Percentiles rank a stretch among this genome's conserved stretches.
Evolutionary conservation across 495 filamentous ascomycete species (phyloP).

Genomic region (Podospora bellae-mahoneyi): DNA sequence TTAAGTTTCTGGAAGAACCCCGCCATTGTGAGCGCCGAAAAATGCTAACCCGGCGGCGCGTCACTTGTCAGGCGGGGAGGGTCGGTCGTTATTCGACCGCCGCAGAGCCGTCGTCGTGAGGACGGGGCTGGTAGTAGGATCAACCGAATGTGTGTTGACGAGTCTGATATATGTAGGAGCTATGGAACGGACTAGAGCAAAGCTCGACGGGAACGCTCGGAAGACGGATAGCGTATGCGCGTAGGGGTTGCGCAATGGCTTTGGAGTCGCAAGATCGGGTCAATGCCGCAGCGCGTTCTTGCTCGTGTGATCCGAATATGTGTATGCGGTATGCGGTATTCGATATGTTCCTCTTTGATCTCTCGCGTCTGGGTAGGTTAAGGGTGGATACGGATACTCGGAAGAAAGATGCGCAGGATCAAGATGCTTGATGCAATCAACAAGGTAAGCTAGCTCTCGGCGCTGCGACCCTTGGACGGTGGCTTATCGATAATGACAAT

Average conservation of each 20-base stretch:
- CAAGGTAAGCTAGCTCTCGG: not conserved
- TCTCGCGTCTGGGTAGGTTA: not conserved
- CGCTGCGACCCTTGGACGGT: not conserved
- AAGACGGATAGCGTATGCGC: constrained; percentile 8
- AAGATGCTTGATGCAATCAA: not conserved
- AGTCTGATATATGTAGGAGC: not conserved
- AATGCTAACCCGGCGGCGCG: constrained; percentile 17
- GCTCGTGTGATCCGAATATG: not conserved
- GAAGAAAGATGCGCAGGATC: not conserved
- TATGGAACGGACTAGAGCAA: not conserved
- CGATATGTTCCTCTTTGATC: not conserved
- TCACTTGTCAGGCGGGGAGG: constrained; percentile 19
- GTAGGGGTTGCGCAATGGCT: constrained; percentile 13
- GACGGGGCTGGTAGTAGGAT: not conserved
- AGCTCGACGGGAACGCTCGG: not conserved
- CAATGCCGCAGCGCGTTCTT: not conserved
- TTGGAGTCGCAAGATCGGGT: not conserved
- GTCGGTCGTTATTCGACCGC: constrained; percentile 8
- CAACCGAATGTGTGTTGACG: not conserved
- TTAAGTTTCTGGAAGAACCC: constrained; percentile 47
- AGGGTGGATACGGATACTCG: not conserved
- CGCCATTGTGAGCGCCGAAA: constrained; percentile 37
- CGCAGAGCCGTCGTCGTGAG: not conserved
- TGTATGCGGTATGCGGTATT: not conserved
- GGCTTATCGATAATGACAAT: not conserved